phyloP scores from a whole-genome alignment of 1,139 yeast genomes.

The Taphrina flavorubra region DNA sequence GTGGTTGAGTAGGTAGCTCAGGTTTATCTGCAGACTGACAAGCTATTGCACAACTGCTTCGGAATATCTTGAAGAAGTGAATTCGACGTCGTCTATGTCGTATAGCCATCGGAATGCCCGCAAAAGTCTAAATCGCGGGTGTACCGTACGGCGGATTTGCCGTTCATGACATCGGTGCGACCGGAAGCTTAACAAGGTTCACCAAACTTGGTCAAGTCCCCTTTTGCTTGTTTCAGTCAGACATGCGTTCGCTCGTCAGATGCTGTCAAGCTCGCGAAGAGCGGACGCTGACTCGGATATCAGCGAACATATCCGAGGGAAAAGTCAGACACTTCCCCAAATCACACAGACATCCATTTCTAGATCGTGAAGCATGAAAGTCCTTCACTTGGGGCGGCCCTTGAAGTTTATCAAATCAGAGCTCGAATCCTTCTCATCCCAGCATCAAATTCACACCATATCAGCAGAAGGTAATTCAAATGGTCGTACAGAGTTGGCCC shows the following conservation, averaged over 20 bases:
- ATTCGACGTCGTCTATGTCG: background rate
- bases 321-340: no score
- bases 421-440: background rate
- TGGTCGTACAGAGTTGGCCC: background rate
- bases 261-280: background rate
- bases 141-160: background rate
- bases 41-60: background rate
- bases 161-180: constrained; percentile 12
- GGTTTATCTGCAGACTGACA: background rate
- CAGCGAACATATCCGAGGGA: background rate
- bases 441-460: background rate
- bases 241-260: background rate
- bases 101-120: background rate
- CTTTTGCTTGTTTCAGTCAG: background rate
- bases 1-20: background rate
- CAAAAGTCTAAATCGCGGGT: constrained; percentile 3
- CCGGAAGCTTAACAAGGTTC: constrained; percentile 4
- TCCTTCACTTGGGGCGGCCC: constrained; percentile 19
- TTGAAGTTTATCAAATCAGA: background rate
- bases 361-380: background rate
- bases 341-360: no score
- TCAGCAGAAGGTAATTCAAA: background rate
- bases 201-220: background rate
- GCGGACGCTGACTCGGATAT: background rate
- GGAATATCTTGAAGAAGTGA: background rate